Evolutionary conservation across 306 rosid genomes (phyloP).

Genomic region (Quercus alba): DNA sequence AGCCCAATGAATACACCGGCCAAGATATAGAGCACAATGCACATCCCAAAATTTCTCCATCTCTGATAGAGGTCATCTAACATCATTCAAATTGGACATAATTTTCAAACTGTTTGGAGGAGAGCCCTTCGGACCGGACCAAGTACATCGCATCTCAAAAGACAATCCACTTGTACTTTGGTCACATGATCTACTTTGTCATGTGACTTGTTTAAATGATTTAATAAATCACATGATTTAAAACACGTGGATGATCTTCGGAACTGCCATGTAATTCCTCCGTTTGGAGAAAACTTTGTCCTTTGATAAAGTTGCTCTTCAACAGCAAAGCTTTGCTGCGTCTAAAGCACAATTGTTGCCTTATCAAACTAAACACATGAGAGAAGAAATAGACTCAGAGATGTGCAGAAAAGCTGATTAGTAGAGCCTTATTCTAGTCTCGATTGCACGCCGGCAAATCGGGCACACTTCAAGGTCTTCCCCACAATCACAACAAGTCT

Average conservation of each 20-base stretch:
- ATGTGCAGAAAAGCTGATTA: conserved; percentile 17
- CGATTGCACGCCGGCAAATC: conserved; percentile 64
- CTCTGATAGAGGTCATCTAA: no score
- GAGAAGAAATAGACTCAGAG: neutral
- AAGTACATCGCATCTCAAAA: no score
- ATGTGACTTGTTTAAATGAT: no score
- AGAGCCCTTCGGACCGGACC: fast-evolving
- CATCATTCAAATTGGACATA: neutral
- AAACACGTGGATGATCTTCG: no score
- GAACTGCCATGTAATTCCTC: no score
- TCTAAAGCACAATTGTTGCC: neutral
- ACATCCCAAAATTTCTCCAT: neutral
- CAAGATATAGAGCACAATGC: neutral
- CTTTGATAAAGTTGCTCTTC: neutral
- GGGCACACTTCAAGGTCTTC: conserved; percentile 68
- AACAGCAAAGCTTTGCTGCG: neutral
- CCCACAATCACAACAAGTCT: conserved; percentile 89
- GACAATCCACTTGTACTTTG: no score
- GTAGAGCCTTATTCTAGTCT: conserved; percentile 69
- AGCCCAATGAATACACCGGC: conserved; percentile 2
- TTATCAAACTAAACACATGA: neutral
- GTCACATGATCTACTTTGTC: no score
- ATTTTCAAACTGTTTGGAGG: no score
- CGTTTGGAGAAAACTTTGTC: no score
- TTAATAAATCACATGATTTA: no score